Evolutionary conservation across 306 rosid species (phyloP), one percentile per base, ranked within the genome.

Genomic region (Prunus dulcis): DNA sequence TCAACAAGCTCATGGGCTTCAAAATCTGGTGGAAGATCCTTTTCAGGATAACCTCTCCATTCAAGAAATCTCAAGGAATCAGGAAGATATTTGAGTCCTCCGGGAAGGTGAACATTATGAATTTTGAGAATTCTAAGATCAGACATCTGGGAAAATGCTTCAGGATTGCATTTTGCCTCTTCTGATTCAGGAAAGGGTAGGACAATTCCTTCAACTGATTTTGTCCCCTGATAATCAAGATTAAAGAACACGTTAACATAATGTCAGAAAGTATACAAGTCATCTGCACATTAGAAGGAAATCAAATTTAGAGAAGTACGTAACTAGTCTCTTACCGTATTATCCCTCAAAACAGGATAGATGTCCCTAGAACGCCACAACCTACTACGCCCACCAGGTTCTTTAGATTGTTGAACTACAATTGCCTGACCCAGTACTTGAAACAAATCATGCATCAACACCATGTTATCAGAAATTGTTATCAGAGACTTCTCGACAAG

Each of bases 71-170:
- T 51, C 13, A 80, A n/a, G 25, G 69, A 51, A 17, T 9, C 5
- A 20, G 84, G 79, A 75, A 80, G 55, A 69, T n/a, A 28, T 38
- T 69, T 58, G 34, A 52, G 61, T 9, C 28, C 41, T 23, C 23
- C 7, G 5, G 50, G 28, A 25, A 62, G 43, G 14, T 27, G 13
- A 60, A 75, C 20, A n/a, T 76, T 69, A 4, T 38, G 28, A 57
- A 60, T 34, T 56, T 13, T 70, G 30, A 83, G 75, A n/a, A 79
- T 38, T 55, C 34, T 72, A 25, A 83, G 74, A 20, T 67, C 58
- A 69, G 30, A 47, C 79, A 83, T 62, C 5, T 23, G 69, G 53
- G 78, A 78, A 64, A 78, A 83, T 27, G 84, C 74, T 12, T 20
- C 14, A 38, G 77, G 82, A 41, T 78, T 58, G 27, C 73, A 74